Percentiles rank a stretch among this genome's conserved stretches.
These are phyloP conservation scores for Podosphaera xanthii DNA, from an alignment of 2,329 filamentous ascomycete genomes.

Conservation along the genomic window DNA sequence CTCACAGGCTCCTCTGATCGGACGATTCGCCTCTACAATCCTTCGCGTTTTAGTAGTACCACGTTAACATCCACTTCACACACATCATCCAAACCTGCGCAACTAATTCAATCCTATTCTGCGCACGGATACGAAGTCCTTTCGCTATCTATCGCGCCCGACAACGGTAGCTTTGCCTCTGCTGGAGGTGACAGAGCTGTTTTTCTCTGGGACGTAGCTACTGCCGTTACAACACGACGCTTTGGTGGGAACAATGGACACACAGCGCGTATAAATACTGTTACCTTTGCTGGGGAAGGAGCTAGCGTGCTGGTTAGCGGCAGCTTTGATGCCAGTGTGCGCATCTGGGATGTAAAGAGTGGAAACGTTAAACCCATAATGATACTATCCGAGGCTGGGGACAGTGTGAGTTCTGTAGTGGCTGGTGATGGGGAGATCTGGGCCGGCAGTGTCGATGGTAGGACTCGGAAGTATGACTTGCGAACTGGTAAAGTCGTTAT, in stretches of 20 bases:
- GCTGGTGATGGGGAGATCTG: constrained; percentile 29
- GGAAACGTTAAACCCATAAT: constrained; percentile 40
- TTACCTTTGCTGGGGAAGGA: constrained; percentile 53
- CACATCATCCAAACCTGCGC: constrained; percentile 18
- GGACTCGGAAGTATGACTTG: constrained; percentile 62
- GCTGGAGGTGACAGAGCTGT: constrained; percentile 74
- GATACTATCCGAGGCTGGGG: constrained; percentile 47
- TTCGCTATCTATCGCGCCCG: constrained; percentile 46
- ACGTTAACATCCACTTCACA: constrained; percentile 15
- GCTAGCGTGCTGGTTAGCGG: constrained; percentile 52
- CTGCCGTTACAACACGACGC: constrained; percentile 51
- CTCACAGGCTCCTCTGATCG: constrained; percentile 75
- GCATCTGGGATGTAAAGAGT: constrained; percentile 48
- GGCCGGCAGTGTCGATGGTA: constrained; percentile 63
- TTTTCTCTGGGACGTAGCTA: constrained; percentile 85
- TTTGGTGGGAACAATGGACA: constrained; percentile 33
- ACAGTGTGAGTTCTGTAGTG: constrained; percentile 29
- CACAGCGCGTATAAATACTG: constrained; percentile 43
- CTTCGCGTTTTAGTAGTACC: constrained; percentile 21
- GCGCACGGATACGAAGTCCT: constrained; percentile 87
- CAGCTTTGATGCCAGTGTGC: constrained; percentile 53
- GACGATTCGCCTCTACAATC: constrained; percentile 69
- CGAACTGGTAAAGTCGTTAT: constrained; percentile 47
- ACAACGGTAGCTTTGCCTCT: constrained; percentile 74
- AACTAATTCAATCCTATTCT: constrained; percentile 66